Base-by-base conservation (phyloP, 139 green algal genomes). In the Trebouxia sp. region DNA sequence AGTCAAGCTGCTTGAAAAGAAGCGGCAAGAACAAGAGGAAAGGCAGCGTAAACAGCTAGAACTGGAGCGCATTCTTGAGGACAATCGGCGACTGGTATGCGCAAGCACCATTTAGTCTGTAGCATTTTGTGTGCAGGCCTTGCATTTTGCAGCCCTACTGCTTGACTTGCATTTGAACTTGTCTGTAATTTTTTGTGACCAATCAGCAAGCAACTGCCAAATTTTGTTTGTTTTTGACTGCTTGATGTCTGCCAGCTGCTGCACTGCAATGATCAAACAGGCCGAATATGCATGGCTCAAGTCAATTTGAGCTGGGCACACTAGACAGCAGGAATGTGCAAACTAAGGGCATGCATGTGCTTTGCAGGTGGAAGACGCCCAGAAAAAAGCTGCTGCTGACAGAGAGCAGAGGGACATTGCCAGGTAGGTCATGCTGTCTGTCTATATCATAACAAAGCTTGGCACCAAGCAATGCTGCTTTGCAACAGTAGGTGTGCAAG, bases 321-420 rank as follows among this genome's bases (percentile, higher is more conserved):
- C 20, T 17, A 53, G 47, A 75, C 41, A 3, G n/a, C n/a, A n/a
- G n/a, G n/a, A n/a, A n/a, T n/a, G n/a, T n/a, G n/a, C n/a, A n/a
- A n/a, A n/a, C n/a, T n/a, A n/a, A n/a, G n/a, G n/a, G n/a, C n/a
- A n/a, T n/a, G n/a, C 1, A 1, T 9, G 58, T n/a, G 58, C 58
- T 70, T 3, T 67, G 41, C 81, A 89, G 85, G 85, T 89, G 66
- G 85, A 89, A 26, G 85, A 89, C 30, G 85, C 85, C 38, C 85
- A 89, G 79, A 62, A 62, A 12, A 83, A 79, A 30, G 85, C 82
- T 17, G 85, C 70, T n/a, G 50, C 82, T 28, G 85, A 83, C 17
- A 76, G 65, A 22, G 69, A 83, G 17, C 78, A 81, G 43, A 76
- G 84, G 20, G 50, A 83, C 43, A 67, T n/a, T 38, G 69, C 42